These are phyloP conservation scores for Spizellomyces punctatus DNA, from an alignment of 192 early-diverging fungal genomes.

Conservation along the genomic window DNA sequence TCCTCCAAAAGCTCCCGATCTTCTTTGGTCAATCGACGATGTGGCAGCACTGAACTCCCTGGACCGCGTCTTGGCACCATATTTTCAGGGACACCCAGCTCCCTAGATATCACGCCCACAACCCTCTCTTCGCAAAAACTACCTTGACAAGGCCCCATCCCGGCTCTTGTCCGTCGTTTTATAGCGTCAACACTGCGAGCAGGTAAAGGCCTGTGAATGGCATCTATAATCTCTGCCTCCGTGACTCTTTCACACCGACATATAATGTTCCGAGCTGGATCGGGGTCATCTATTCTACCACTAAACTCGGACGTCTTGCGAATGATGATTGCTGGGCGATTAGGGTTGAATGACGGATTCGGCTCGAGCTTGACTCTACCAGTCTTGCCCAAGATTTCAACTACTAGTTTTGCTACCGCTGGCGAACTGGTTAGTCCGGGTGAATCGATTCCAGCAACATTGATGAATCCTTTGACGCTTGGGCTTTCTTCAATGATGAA, in stretches of 20 bases:
- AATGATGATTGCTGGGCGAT: conserved; percentile 39
- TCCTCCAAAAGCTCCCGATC: conserved; percentile 36
- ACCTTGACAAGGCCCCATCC: conserved; percentile 57
- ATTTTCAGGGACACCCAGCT: conserved; percentile 35
- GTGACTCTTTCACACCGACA: conserved; percentile 52
- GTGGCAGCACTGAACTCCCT: conserved; percentile 46
- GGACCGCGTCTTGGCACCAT: conserved; percentile 36
- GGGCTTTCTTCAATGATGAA: conserved; percentile 48
- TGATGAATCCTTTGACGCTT: conserved; percentile 38
- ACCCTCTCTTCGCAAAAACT: conserved; percentile 49
- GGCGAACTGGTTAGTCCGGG: conserved; percentile 49
- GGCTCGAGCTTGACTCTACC: neutral
- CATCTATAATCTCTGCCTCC: conserved; percentile 53
- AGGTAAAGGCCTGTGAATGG: conserved; percentile 41
- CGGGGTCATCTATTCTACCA: conserved; percentile 45
- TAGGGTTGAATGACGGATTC: conserved; percentile 36
- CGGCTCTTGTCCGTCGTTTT: conserved; percentile 49
- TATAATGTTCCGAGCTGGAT: conserved; percentile 46
- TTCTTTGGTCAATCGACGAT: conserved; percentile 44
- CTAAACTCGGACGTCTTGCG: conserved; percentile 30
- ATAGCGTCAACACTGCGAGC: conserved; percentile 42
- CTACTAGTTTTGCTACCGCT: conserved; percentile 43
- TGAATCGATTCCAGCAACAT: conserved; percentile 57
- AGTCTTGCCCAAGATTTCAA: conserved; percentile 29
- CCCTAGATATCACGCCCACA: conserved; percentile 41